Evolutionary conservation across 2,329 filamentous ascomycete species (phyloP), one percentile per base, ranked within the genome.

Genomic region (Pestalotiopsis sp.): DNA sequence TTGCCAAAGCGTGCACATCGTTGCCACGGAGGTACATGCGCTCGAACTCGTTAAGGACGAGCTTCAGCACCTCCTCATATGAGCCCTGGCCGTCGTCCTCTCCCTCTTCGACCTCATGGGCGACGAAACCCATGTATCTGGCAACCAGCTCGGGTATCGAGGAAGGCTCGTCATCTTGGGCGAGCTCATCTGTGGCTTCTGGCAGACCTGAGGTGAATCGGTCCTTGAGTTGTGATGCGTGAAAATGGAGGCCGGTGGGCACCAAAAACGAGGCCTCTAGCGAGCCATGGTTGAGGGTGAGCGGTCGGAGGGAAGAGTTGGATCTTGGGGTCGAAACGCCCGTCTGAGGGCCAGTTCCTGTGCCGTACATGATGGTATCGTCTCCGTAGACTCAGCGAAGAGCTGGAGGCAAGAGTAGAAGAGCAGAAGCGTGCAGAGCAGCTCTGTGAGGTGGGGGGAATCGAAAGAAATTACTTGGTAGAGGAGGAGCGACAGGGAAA

Each of bases 81-180:
- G 93, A 95, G 72, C 94, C 94, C 73, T 94, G 92, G 62, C 90
- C 87, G 78, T 95, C 93, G 77, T 98, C 95, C 78, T 98, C 96
- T 68, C 94, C 94, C 76, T 97, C 93, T 67, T 97, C 94, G 52
- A 98, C 92, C 84, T 98, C 93, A 72, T 89, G 85, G 72, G 95
- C 94, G 70, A 98, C 89, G 79, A 94, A 97, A 75, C 94, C 94
- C 79, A 99, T 90, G 83, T 97, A 99, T 80, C 95, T 90, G 71
- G 94, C 95, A 40, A 99, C 94, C 70, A 99, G 87, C 84, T 99
- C 96, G 59, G 93, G 85, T 61, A 95, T 90, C 27, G 97, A 99
- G 49, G 96, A 98, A n/a, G 96, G 96, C 86, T 99, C 97, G 76
- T 99, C 96, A 85, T 99, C 97, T 80, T 95, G 94, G 70, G 96